Conservation (phyloP, 805 yeast species). For the Kregervanrija delftensis region DNA sequence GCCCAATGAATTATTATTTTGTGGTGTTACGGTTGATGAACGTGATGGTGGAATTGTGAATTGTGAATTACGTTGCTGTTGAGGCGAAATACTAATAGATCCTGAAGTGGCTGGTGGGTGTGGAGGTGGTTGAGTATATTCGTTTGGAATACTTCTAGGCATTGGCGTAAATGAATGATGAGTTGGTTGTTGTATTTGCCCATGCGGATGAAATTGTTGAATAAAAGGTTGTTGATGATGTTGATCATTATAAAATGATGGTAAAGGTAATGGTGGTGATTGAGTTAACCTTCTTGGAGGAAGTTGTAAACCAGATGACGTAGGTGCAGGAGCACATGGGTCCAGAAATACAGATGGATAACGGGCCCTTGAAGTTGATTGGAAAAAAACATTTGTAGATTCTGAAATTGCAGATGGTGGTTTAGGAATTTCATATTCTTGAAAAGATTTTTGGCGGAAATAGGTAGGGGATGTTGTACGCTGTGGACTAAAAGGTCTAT, state of each 20-base stretch:
- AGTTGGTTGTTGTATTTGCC: slow-evolving; percentile 1
- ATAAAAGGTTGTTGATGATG: slow-evolving; percentile 4
- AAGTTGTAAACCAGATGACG: neutral
- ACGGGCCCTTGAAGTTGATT: slow-evolving; percentile 30
- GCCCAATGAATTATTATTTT: neutral
- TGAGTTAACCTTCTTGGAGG: neutral
- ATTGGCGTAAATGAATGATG: slow-evolving; percentile 3
- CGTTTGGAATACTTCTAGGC: slow-evolving; percentile 6
- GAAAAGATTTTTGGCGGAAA: slow-evolving; percentile 10
- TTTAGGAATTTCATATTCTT: no score
- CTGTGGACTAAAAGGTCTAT: slow-evolving; percentile 10
- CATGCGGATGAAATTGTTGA: slow-evolving; percentile 4
- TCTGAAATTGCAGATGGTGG: no score
- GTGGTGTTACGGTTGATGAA: no score
- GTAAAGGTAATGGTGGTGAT: slow-evolving; percentile 5
- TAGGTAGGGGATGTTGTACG: slow-evolving; percentile 12
- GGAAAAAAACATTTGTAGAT: slow-evolving; percentile 16
- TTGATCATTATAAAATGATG: neutral
- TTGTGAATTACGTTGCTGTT: slow-evolving; percentile 1
- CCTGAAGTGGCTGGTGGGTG: slow-evolving; percentile 7
- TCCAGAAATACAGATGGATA: slow-evolving; percentile 43
- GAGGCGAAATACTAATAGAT: neutral
- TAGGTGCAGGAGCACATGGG: slow-evolving; percentile 41
- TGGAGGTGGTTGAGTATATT: slow-evolving; percentile 11
- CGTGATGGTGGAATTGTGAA: neutral